Conservation (phyloP, 805 yeast species). For the Ogataea parapolymorpha region DNA sequence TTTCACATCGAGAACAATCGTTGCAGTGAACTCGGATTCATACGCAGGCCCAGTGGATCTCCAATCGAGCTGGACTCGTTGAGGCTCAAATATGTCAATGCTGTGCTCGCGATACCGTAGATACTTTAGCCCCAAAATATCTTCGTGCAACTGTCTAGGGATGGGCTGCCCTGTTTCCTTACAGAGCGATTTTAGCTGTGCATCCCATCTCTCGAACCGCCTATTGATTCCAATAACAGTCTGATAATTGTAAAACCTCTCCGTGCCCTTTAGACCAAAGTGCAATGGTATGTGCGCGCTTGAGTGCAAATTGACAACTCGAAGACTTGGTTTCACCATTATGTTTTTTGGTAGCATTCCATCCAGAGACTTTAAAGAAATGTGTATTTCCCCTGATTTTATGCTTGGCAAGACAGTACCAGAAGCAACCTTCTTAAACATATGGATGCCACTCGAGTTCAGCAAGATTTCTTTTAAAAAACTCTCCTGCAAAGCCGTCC, state of each 20-base stretch:
- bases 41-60: not conserved
- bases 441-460: too few species aligned
- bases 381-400: too few species aligned
- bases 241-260: not conserved
- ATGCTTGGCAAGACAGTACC: too few species aligned
- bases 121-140: not conserved
- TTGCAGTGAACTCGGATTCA: too few species aligned
- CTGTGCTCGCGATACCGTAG: not conserved
- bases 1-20: not conserved
- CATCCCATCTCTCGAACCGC: not conserved
- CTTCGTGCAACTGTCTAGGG: not conserved
- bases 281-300: not conserved
- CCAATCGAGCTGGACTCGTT: not conserved
- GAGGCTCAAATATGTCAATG: not conserved
- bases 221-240: not conserved
- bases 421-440: too few species aligned
- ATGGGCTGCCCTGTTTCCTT: not conserved
- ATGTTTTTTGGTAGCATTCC: too few species aligned
- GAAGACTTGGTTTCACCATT: too few species aligned
- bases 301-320: not conserved
- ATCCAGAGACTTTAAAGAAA: too few species aligned
- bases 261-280: not conserved
- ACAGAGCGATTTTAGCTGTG: not conserved
- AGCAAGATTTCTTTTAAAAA: too few species aligned
- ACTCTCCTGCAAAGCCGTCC: too few species aligned